Conservation (phyloP, 1,284 basidiomycete genomes). For the Ustilago nuda region DNA sequence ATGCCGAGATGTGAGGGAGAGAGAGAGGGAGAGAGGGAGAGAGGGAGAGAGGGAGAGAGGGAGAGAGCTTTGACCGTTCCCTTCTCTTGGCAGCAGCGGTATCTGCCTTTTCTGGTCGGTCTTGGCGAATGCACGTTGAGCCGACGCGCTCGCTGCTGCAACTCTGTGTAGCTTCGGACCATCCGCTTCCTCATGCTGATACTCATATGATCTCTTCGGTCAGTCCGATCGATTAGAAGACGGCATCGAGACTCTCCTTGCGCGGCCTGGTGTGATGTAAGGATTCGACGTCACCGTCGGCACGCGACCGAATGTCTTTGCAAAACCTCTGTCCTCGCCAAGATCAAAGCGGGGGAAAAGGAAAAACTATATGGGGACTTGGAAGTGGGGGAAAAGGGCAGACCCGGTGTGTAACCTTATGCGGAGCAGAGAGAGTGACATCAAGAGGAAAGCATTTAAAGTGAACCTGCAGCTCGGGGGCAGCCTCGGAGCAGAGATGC, state of each 20-base stretch:
- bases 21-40: too few species aligned
- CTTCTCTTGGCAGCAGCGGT: neutral
- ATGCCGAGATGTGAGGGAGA: neutral
- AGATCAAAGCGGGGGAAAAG: too few species aligned
- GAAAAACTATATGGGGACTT: neutral
- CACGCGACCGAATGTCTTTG: neutral
- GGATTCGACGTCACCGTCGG: conserved; percentile 4
- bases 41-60: too few species aligned
- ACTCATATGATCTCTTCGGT: neutral
- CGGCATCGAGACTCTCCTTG: neutral
- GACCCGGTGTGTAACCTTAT: too few species aligned
- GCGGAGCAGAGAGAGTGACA: neutral
- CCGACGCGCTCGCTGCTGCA: neutral
- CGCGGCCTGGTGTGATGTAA: neutral
- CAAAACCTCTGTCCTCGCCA: neutral
- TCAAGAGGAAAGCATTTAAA: conserved; percentile 3
- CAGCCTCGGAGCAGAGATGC: conserved; percentile 19
- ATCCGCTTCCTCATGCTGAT: neutral
- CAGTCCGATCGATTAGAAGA: neutral
- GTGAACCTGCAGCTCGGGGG: conserved; percentile 28
- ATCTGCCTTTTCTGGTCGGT: conserved; percentile 1
- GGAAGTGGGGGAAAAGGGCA: neutral
- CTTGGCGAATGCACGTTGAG: conserved; percentile 2
- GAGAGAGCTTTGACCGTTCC: neutral
- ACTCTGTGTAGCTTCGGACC: neutral